Conservation (phyloP, 106 monocot species). For the Iris macrosiphon region DNA sequence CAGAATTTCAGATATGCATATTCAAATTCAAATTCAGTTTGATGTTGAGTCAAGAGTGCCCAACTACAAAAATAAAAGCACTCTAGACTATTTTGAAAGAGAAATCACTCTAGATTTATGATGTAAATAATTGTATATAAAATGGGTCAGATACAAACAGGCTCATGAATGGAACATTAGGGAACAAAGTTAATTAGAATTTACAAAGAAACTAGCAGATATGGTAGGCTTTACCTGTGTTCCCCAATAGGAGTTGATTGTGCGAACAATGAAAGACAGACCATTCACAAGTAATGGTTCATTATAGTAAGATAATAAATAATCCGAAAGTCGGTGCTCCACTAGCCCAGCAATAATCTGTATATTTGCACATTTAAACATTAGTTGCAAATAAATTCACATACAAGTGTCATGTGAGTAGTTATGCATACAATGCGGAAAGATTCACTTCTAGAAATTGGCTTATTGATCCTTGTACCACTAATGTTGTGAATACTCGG, state of each 20-base stretch:
- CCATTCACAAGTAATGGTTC: slow-evolving; percentile 57
- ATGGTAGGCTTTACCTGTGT: slow-evolving; percentile 60
- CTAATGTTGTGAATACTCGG: too few relatives aligned
- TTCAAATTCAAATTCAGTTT: too few relatives aligned
- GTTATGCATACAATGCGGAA: not conserved
- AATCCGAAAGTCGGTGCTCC: slow-evolving; percentile 78
- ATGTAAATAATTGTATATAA: too few relatives aligned
- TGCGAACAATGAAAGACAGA: slow-evolving; percentile 81
- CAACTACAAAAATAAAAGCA: too few relatives aligned
- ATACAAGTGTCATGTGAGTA: not conserved
- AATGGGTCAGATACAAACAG: too few relatives aligned
- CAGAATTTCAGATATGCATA: too few relatives aligned
- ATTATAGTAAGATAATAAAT: slow-evolving; percentile 55
- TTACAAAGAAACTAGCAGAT: not conserved
- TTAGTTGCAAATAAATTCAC: not conserved
- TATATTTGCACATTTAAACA: slow-evolving; percentile 4
- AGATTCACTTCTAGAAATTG: not conserved
- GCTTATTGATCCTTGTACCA: too few relatives aligned
- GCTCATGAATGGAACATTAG: too few relatives aligned
- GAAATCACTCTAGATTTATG: too few relatives aligned
- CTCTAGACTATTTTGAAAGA: too few relatives aligned
- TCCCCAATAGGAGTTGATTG: slow-evolving; percentile 97
- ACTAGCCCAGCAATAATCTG: slow-evolving; percentile 89
- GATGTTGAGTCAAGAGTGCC: too few relatives aligned
- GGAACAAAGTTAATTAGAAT: too few relatives aligned